phyloP scores from a whole-genome alignment of 306 rosid genomes.

The Malus sieversii region DNA sequence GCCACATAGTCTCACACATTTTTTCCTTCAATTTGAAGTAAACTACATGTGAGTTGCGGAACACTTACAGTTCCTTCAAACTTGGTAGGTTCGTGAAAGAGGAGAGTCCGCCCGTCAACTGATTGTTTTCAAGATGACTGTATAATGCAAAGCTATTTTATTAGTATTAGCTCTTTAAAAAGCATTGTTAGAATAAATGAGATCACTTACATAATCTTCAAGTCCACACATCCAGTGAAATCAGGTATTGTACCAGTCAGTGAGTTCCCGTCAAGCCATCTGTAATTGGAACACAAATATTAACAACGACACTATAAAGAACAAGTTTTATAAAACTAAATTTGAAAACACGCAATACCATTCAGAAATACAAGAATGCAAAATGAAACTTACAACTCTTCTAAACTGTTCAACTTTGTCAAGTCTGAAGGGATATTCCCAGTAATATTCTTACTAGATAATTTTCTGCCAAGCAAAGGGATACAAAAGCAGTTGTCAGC shows the following conservation, averaged over 20 bases:
- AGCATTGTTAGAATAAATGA: constrained; percentile 2
- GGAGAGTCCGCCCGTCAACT: constrained; percentile 59
- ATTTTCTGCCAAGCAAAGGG: constrained; percentile 45
- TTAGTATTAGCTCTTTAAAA: constrained; percentile 24
- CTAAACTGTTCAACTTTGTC: constrained; percentile 61
- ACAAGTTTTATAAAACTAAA: constrained; percentile 8
- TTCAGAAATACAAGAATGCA: constrained; percentile 17
- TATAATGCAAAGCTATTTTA: constrained; percentile 23
- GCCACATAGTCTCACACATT: background rate
- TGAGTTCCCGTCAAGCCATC: constrained; percentile 58
- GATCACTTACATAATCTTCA: constrained; percentile 65
- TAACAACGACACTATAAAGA: background rate
- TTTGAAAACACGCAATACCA: constrained; percentile 5
- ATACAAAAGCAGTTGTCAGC: constrained; percentile 25
- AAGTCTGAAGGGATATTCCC: constrained; percentile 73
- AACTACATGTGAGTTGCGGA: constrained; percentile 13
- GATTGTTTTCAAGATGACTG: constrained; percentile 94
- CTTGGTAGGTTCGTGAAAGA: constrained; percentile 60
- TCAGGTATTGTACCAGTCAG: constrained; percentile 74
- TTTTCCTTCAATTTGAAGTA: background rate
- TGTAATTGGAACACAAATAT: constrained; percentile 21
- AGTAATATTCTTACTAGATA: constrained; percentile 67
- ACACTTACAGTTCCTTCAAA: constrained; percentile 77
- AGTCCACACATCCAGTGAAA: constrained; percentile 62
- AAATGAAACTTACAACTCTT: constrained; percentile 66